Evolutionary conservation across 306 rosid genomes (phyloP).

Genomic region (Lathyrus sativus): DNA sequence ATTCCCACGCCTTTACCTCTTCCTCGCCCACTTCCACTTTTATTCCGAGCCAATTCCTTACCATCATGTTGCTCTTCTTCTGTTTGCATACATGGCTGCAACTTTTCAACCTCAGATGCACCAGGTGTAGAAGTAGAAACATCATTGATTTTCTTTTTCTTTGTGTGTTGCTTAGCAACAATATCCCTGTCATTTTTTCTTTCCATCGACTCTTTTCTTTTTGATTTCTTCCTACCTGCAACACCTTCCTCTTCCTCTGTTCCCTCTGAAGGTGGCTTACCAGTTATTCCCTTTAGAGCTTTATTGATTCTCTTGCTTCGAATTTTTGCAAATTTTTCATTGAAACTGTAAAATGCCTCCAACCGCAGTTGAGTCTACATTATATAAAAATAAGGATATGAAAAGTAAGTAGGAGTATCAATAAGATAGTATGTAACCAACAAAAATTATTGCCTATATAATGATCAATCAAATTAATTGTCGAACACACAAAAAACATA

Average conservation of each 20-base stretch:
- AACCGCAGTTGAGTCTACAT: constrained; percentile 86
- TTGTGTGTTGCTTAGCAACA: constrained; percentile 37
- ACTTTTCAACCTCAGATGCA: constrained; percentile 39
- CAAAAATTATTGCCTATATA: constrained; percentile 21
- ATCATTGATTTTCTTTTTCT: constrained; percentile 39
- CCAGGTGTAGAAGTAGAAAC: constrained; percentile 34
- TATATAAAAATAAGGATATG: constrained; percentile 40
- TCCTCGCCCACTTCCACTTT: constrained; percentile 47
- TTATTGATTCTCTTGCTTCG: constrained; percentile 90
- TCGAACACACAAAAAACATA: not conserved
- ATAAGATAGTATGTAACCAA: constrained; percentile 22
- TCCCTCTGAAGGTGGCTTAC: constrained; percentile 52
- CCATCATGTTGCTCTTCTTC: constrained; percentile 40
- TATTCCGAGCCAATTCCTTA: constrained; percentile 40
- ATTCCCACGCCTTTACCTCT: constrained; percentile 44
- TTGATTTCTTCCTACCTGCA: constrained; percentile 41
- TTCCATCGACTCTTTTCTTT: constrained; percentile 53
- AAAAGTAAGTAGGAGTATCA: constrained; percentile 11
- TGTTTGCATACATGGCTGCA: constrained; percentile 34
- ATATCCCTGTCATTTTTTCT: constrained; percentile 47
- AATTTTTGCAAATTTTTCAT: constrained; percentile 88
- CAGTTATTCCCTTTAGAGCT: constrained; percentile 84
- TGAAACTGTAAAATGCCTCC: constrained; percentile 91
- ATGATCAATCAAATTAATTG: constrained; percentile 25
- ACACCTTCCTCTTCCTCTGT: constrained; percentile 44